Conservation (phyloP, 139 green algal species). For the Closterium sp. region DNA sequence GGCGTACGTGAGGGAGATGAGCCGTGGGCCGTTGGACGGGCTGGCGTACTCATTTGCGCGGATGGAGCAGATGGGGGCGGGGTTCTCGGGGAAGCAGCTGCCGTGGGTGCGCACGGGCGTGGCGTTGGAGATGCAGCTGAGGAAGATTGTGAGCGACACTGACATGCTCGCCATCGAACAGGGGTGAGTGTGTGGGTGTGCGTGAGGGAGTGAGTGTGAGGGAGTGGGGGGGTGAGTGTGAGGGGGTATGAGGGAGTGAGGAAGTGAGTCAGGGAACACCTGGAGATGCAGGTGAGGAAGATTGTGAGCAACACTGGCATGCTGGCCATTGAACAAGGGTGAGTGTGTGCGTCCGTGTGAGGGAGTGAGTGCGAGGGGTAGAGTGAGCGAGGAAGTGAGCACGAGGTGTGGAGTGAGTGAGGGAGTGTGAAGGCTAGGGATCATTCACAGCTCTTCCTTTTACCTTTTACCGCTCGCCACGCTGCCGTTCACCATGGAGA, state of each 20-base stretch:
- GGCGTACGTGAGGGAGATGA: slow-evolving; percentile 25
- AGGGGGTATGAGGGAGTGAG: background rate
- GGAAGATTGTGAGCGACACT: background rate
- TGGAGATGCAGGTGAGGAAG: background rate
- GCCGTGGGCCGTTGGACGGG: background rate
- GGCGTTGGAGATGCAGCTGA: background rate
- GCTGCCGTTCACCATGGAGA: slow-evolving; percentile 22
- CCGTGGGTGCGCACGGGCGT: slow-evolving; percentile 3
- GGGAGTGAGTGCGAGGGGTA: background rate
- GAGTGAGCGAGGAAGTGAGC: background rate
- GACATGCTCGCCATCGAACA: background rate
- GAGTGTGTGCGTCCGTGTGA: background rate
- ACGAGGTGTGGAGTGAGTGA: background rate
- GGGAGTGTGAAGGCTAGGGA: background rate
- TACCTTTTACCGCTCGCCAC: background rate
- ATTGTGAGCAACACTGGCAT: background rate
- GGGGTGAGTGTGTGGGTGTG: background rate
- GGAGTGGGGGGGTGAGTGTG: background rate
- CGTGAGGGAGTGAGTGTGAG: background rate
- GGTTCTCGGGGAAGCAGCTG: background rate
- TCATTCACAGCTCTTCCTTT: too few relatives aligned
- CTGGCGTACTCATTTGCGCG: background rate
- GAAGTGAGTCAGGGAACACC: background rate
- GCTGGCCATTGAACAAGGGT: background rate
- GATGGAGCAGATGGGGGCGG: background rate